Conservation (phyloP, 441 rosid species). For the Geranium incanum region DNA sequence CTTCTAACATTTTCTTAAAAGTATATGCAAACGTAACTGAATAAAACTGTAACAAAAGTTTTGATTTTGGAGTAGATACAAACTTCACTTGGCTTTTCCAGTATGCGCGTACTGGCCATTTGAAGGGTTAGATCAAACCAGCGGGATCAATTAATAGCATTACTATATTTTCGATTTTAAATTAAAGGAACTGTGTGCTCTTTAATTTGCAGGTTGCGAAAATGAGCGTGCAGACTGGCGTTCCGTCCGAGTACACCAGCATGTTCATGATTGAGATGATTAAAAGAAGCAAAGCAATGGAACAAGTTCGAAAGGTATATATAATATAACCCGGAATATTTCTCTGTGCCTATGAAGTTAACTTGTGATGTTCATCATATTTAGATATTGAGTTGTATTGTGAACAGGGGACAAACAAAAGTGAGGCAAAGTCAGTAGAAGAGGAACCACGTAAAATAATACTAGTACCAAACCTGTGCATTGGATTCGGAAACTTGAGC, state of each 20-base stretch:
- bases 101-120: neutral
- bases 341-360: neutral
- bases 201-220: slow-evolving; percentile 44
- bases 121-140: neutral
- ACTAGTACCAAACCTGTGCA: slow-evolving; percentile 37
- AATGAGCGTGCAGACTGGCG: slow-evolving; percentile 51
- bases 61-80: neutral
- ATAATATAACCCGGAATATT: neutral
- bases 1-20: slow-evolving; percentile 9
- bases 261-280: slow-evolving; percentile 55
- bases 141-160: neutral
- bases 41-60: neutral
- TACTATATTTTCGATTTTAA: neutral
- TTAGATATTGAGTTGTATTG: slow-evolving; percentile 4
- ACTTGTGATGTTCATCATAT: neutral
- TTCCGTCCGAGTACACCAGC: slow-evolving; percentile 66
- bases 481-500: slow-evolving; percentile 65
- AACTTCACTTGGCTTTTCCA: neutral
- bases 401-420: slow-evolving; percentile 32
- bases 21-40: neutral
- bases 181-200: slow-evolving; percentile 10
- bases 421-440: slow-evolving; percentile 30
- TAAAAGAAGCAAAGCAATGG: slow-evolving; percentile 28
- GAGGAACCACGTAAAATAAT: slow-evolving; percentile 30
- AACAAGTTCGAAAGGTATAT: slow-evolving; percentile 32